Evolutionary conservation across 148 eudicot species (phyloP).

Genomic region (Rheum nobile): DNA sequence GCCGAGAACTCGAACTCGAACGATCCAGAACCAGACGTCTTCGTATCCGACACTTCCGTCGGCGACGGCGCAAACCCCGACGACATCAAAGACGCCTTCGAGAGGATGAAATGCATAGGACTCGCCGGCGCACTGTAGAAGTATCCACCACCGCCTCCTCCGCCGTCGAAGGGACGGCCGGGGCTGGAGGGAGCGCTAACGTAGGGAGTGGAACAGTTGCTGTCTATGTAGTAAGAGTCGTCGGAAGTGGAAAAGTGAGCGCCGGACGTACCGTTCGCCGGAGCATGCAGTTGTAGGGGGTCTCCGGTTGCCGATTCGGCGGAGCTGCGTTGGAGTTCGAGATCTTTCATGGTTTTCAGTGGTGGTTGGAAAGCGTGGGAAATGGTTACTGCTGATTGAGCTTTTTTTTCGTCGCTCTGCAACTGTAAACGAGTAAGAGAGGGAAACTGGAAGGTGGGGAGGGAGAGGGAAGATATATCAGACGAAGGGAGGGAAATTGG

Average conservation of each 20-base stretch:
- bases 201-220: conserved; percentile 73
- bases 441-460: neutral
- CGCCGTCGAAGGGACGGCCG: conserved; percentile 24
- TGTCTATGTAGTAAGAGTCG: conserved; percentile 34
- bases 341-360: conserved; percentile 19
- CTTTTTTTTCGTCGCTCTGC: conserved; percentile 2
- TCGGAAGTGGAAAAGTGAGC: conserved; percentile 10
- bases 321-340: conserved; percentile 17
- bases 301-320: neutral
- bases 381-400: neutral
- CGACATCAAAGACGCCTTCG: conserved; percentile 13
- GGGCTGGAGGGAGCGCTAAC: conserved; percentile 88
- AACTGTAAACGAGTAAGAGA: conserved; percentile 6
- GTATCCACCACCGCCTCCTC: conserved; percentile 27
- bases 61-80: conserved; percentile 13
- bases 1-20: conserved; percentile 46
- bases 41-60: conserved; percentile 17
- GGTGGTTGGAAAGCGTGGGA: conserved; percentile 10
- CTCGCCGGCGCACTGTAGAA: conserved; percentile 85
- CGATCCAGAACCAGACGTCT: conserved; percentile 8
- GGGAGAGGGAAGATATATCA: neutral
- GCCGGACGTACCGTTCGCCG: neutral
- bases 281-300: conserved; percentile 1
- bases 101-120: conserved; percentile 62
- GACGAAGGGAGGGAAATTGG: neutral